phyloP scores from a whole-genome alignment of 306 rosid genomes.

The Vicia villosa region DNA sequence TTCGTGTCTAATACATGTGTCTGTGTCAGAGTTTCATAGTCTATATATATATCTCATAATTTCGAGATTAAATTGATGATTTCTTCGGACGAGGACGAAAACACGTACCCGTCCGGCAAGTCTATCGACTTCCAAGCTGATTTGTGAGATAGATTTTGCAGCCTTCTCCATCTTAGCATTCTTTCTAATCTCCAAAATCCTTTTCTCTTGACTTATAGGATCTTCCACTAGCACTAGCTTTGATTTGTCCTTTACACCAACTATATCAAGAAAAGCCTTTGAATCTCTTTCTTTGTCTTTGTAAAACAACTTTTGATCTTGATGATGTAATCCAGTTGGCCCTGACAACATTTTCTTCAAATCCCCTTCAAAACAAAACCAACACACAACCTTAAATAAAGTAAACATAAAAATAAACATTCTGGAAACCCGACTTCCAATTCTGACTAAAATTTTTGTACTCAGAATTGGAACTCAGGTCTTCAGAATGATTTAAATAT shows the following conservation, averaged over 20 bases:
- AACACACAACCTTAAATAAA: background rate
- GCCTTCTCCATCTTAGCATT: conserved; percentile 91
- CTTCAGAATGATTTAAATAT: too few species aligned
- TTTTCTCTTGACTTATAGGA: conserved; percentile 85
- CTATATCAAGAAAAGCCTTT: conserved; percentile 73
- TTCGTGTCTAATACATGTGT: too few species aligned
- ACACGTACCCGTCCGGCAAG: conserved; percentile 75
- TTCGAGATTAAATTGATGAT: background rate
- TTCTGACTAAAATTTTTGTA: too few species aligned
- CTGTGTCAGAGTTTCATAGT: too few species aligned
- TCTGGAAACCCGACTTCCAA: too few species aligned
- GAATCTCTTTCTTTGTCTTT: conserved; percentile 94
- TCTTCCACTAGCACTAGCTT: conserved; percentile 79
- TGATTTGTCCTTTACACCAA: conserved; percentile 84
- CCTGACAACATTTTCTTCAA: conserved; percentile 90
- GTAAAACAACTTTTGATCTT: conserved; percentile 86
- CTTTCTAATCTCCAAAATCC: conserved; percentile 75
- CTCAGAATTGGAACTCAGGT: too few species aligned
- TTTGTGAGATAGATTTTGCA: conserved; percentile 74
- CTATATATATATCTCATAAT: background rate
- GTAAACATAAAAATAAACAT: too few species aligned
- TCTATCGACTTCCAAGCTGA: conserved; percentile 88
- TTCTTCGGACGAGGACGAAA: background rate
- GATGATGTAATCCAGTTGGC: conserved; percentile 83
- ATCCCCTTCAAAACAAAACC: conserved; percentile 56